Conservation (phyloP, 345 rosid species). For the Sonneratia caseolaris region DNA sequence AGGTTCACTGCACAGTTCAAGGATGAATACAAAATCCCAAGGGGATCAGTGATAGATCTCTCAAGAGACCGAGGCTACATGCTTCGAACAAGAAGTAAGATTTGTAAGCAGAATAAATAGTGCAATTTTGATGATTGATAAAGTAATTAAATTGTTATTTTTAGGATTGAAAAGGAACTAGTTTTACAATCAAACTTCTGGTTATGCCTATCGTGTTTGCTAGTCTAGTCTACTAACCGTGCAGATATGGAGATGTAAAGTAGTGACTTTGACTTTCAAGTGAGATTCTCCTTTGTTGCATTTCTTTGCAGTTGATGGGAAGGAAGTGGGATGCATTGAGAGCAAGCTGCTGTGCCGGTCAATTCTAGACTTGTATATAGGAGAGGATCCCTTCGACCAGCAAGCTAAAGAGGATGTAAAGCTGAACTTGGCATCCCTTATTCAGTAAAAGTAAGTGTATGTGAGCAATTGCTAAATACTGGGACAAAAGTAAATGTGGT, state of each 20-base stretch:
- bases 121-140: not conserved
- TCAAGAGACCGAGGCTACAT: slow-evolving; percentile 55
- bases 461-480: not conserved
- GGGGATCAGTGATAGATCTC: slow-evolving; percentile 60
- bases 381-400: slow-evolving; percentile 70
- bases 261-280: not conserved
- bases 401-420: slow-evolving; percentile 65
- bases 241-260: not conserved
- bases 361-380: slow-evolving; percentile 68
- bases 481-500: not conserved
- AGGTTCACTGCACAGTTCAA: slow-evolving; percentile 83
- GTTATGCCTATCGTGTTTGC: not conserved
- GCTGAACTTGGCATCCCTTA: slow-evolving; percentile 42
- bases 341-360: slow-evolving; percentile 72
- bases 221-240: not conserved
- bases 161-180: not conserved
- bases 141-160: not conserved
- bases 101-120: not conserved
- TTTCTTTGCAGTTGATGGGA: slow-evolving; percentile 50
- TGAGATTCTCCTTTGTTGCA: not conserved
- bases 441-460: slow-evolving; percentile 6
- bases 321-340: slow-evolving; percentile 65
- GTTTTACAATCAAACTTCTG: not conserved
- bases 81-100: slow-evolving; percentile 59
- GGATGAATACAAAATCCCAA: slow-evolving; percentile 86